Evolutionary conservation across 2,329 filamentous ascomycete species (phyloP).

Genomic region (Colletotrichum eleusines): DNA sequence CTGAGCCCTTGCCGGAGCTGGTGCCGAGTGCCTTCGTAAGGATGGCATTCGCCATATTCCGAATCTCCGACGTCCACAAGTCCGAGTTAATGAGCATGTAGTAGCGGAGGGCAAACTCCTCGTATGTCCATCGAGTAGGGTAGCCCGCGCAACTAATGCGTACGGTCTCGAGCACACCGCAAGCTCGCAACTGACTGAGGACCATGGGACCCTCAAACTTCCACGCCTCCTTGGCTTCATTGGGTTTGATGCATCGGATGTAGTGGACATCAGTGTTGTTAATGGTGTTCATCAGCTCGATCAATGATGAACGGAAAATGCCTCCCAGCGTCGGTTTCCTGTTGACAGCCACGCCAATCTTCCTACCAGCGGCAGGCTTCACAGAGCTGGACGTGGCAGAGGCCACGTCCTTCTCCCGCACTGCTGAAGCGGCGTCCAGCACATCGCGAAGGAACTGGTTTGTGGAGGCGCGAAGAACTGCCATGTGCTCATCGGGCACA

Average conservation of each 20-base stretch:
- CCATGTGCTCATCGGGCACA: conserved; percentile 97
- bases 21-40: conserved; percentile 88
- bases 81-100: conserved; percentile 96
- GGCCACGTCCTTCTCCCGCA: conserved; percentile 88
- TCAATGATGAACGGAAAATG: conserved; percentile 98
- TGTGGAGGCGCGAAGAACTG: conserved; percentile 84
- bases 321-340: conserved; percentile 97
- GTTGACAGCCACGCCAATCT: conserved; percentile 92
- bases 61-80: conserved; percentile 93
- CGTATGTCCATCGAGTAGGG: conserved; percentile 97
- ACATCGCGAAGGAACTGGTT: conserved; percentile 90
- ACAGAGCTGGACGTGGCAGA: conserved; percentile 76
- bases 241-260: conserved; percentile 98
- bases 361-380: conserved; percentile 83
- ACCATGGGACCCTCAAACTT: conserved; percentile 99
- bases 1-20: conserved; percentile 77
- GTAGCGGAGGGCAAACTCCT: conserved; percentile 96
- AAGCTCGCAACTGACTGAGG: conserved; percentile 94
- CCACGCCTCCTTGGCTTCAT: conserved; percentile 96
- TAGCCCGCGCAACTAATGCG: conserved; percentile 98
- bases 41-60: conserved; percentile 93
- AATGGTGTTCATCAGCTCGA: conserved; percentile 98
- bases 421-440: conserved; percentile 84
- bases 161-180: conserved; percentile 98
- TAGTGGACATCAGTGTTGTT: conserved; percentile 99